phyloP scores from a whole-genome alignment of 2,329 filamentous ascomycete species.

The Penicillium sp. region DNA sequence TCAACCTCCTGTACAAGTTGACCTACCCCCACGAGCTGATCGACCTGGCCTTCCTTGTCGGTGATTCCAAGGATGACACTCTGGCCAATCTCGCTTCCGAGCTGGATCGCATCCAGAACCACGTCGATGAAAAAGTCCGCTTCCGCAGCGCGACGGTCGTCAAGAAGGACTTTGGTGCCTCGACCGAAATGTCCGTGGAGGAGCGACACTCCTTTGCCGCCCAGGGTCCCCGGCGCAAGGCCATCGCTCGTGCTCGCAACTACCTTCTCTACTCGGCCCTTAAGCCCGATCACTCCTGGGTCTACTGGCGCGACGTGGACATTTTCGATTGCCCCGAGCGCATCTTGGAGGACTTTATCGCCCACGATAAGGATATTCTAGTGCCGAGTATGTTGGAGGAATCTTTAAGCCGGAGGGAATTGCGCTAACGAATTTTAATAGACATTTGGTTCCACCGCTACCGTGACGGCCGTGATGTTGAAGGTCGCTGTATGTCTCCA shows the following conservation, averaged over 20 bases:
- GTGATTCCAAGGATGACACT: conserved; percentile 89
- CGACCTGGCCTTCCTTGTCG: conserved; percentile 91
- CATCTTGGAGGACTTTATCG: conserved; percentile 93
- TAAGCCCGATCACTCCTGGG: conserved; percentile 95
- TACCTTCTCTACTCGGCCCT: conserved; percentile 82
- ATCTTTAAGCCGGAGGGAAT: not conserved
- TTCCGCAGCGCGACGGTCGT: conserved; percentile 85
- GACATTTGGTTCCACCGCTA: conserved; percentile 98
- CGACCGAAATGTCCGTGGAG: conserved; percentile 74
- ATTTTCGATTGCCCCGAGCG: conserved; percentile 85
- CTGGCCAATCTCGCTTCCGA: conserved; percentile 82
- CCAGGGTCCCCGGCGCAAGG: conserved; percentile 86
- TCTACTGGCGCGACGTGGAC: conserved; percentile 98
- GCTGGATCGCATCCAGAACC: conserved; percentile 82
- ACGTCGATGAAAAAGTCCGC: conserved; percentile 70
- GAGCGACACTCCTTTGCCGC: conserved; percentile 83
- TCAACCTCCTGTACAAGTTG: conserved; percentile 85
- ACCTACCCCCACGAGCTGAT: conserved; percentile 95
- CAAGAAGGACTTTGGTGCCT: conserved; percentile 84
- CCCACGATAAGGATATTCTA: conserved; percentile 87
- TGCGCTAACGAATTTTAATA: conserved; percentile 43
- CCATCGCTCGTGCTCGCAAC: conserved; percentile 87
- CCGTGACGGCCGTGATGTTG: conserved; percentile 76
- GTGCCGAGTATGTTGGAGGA: conserved; percentile 78
- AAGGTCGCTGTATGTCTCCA: conserved; percentile 77